Percentiles rank a stretch among this genome's conserved stretches.
These are phyloP conservation scores for Cytospora leucostoma DNA, from an alignment of 2,329 filamentous ascomycete genomes.

Conservation along the genomic window DNA sequence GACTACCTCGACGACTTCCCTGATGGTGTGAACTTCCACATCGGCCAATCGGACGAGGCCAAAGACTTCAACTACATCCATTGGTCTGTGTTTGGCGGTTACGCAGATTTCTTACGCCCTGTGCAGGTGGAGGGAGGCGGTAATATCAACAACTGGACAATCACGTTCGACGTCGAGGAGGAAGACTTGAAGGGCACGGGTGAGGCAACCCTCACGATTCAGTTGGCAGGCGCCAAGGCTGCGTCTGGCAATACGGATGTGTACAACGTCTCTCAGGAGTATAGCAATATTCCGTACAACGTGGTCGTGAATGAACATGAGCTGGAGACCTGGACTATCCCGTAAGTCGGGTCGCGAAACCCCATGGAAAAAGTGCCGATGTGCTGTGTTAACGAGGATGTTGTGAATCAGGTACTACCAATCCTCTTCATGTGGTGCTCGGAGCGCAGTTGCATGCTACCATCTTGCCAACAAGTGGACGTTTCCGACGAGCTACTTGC, in stretches of 20 bases:
- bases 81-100: slow-evolving; percentile 64
- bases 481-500: slow-evolving; percentile 53
- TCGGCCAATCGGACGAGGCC: slow-evolving; percentile 52
- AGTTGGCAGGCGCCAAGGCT: slow-evolving; percentile 64
- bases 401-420: slow-evolving; percentile 48
- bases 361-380: no score
- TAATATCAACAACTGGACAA: slow-evolving; percentile 61
- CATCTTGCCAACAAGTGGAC: slow-evolving; percentile 60
- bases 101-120: slow-evolving; percentile 49
- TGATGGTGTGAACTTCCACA: slow-evolving; percentile 56
- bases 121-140: slow-evolving; percentile 46
- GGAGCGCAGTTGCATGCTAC: slow-evolving; percentile 63
- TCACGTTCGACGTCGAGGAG: slow-evolving; percentile 51
- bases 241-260: slow-evolving; percentile 63
- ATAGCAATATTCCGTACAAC: slow-evolving; percentile 53
- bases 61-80: slow-evolving; percentile 65
- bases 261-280: slow-evolving; percentile 54
- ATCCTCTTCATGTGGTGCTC: slow-evolving; percentile 60
- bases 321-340: slow-evolving; percentile 57
- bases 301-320: slow-evolving; percentile 44
- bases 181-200: slow-evolving; percentile 44
- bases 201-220: slow-evolving; percentile 61
- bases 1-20: slow-evolving; percentile 63
- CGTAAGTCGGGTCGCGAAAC: slow-evolving; percentile 39
- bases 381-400: neutral